These are phyloP conservation scores for Pichia ethanolica DNA, from an alignment of 805 yeast genomes.

Conservation along the genomic window DNA sequence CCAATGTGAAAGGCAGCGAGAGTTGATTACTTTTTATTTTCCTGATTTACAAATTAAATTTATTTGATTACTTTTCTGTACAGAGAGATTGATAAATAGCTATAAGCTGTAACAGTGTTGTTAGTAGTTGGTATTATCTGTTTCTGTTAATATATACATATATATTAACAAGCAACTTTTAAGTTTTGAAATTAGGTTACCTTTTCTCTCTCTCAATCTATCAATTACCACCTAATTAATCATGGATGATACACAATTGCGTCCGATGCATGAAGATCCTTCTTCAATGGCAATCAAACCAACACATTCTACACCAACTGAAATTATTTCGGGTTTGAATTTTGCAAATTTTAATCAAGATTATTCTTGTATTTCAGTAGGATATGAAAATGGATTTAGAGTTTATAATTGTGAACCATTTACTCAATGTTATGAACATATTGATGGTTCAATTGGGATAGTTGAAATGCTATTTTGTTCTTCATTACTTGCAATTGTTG, in stretches of 20 bases:
- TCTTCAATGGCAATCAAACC: not conserved
- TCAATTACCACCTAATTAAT: no score
- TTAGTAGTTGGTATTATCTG: no score
- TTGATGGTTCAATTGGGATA: conserved; percentile 53
- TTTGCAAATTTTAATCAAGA: conserved; percentile 82
- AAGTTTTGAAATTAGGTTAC: no score
- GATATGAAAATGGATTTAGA: conserved; percentile 57
- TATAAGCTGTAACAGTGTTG: no score
- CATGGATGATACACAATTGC: not conserved
- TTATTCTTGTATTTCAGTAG: conserved; percentile 71
- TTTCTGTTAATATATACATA: no score
- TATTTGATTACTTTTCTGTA: no score
- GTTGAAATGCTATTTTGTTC: conserved; percentile 91
- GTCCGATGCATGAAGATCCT: conserved; percentile 1
- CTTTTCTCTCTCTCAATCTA: no score
- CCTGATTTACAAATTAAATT: no score
- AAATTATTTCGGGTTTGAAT: conserved; percentile 10
- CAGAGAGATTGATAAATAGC: no score
- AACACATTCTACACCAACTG: not conserved
- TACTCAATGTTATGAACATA: conserved; percentile 55
- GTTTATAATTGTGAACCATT: conserved; percentile 88
- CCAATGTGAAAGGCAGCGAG: no score
- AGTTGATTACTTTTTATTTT: no score
- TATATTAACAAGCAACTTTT: no score
- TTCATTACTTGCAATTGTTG: conserved; percentile 77